phyloP scores from a whole-genome alignment of 2,329 filamentous ascomycete species.

The Sporothrix pallida region DNA sequence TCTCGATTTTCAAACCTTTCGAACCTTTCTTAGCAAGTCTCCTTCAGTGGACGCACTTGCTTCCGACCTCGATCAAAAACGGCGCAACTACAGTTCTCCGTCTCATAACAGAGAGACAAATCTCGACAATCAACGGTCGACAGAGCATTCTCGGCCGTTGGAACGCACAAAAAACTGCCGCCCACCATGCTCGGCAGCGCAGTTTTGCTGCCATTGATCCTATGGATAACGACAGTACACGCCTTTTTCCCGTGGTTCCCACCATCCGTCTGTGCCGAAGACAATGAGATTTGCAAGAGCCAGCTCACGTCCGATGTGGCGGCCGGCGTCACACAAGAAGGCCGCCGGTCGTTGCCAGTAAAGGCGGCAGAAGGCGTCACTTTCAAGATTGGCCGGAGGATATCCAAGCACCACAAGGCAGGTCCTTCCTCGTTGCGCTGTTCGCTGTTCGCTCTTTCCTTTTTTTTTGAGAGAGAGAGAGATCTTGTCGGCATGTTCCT shows the following conservation, averaged over 20 bases:
- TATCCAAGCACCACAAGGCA: slow-evolving; percentile 1
- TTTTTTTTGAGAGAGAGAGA: background rate
- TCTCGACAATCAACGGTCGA: too few species aligned
- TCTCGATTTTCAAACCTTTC: background rate
- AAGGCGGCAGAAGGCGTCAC: slow-evolving; percentile 15
- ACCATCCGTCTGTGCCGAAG: slow-evolving; percentile 40
- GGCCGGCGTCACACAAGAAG: background rate
- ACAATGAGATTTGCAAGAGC: slow-evolving; percentile 41
- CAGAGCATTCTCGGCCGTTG: too few species aligned
- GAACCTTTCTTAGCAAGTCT: slow-evolving; percentile 32
- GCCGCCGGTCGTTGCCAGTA: slow-evolving; percentile 29
- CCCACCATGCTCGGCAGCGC: slow-evolving; percentile 50
- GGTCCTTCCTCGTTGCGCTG: background rate
- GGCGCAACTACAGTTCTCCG: slow-evolving; percentile 20
- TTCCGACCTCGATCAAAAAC: slow-evolving; percentile 10
- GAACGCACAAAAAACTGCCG: background rate
- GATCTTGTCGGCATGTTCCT: background rate
- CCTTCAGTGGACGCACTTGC: slow-evolving; percentile 38
- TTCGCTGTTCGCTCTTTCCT: slow-evolving; percentile 1
- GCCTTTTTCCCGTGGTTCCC: slow-evolving; percentile 58
- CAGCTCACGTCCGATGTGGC: slow-evolving; percentile 12
- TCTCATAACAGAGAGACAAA: background rate
- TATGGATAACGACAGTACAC: slow-evolving; percentile 53
- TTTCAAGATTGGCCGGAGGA: slow-evolving; percentile 31
- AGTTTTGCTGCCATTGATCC: slow-evolving; percentile 53